phyloP scores from a whole-genome alignment of 202 grass and related monocot genomes.

The Eragrostis tef region DNA sequence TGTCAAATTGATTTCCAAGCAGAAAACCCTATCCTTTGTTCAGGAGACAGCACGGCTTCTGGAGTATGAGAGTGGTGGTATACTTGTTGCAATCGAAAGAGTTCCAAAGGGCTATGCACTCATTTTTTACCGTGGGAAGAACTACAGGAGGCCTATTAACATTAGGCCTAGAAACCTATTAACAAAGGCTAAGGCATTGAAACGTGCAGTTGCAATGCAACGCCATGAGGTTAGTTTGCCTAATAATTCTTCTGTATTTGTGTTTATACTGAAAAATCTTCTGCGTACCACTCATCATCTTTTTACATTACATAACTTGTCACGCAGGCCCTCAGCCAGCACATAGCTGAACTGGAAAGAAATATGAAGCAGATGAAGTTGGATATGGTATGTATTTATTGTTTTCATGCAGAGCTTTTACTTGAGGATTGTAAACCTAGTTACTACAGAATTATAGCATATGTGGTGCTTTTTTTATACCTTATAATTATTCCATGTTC shows the following conservation, averaged over 20 bases:
- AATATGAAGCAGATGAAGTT: slow-evolving; percentile 80
- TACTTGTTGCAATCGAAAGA: slow-evolving; percentile 89
- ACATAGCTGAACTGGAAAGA: slow-evolving; percentile 75
- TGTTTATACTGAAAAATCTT: slow-evolving; percentile 20
- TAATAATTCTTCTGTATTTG: neutral
- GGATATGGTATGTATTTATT: slow-evolving; percentile 75
- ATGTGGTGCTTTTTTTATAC: neutral
- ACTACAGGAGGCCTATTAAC: slow-evolving; percentile 92
- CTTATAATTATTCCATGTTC: neutral
- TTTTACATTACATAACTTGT: slow-evolving; percentile 37
- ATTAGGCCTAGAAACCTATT: slow-evolving; percentile 94
- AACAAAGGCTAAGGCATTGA: slow-evolving; percentile 93
- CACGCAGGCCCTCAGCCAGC: slow-evolving; percentile 89
- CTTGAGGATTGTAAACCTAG: slow-evolving; percentile 10
- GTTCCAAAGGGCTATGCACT: slow-evolving; percentile 84
- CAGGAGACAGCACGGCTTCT: slow-evolving; percentile 80
- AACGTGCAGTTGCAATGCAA: slow-evolving; percentile 92
- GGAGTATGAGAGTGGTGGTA: slow-evolving; percentile 95
- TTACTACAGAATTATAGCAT: slow-evolving; percentile 1
- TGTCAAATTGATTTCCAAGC: slow-evolving; percentile 92
- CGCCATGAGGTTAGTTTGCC: slow-evolving; percentile 80
- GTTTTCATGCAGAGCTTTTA: neutral
- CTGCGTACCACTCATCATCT: neutral
- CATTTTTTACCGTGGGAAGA: slow-evolving; percentile 96
- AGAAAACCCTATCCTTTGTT: slow-evolving; percentile 84